A percentile compares a stretch with the other conserved stretches of the same genome.
These are phyloP conservation scores for Diaporthe aspalathi DNA, from an alignment of 2,329 filamentous ascomycete genomes.

Conservation along the genomic window DNA sequence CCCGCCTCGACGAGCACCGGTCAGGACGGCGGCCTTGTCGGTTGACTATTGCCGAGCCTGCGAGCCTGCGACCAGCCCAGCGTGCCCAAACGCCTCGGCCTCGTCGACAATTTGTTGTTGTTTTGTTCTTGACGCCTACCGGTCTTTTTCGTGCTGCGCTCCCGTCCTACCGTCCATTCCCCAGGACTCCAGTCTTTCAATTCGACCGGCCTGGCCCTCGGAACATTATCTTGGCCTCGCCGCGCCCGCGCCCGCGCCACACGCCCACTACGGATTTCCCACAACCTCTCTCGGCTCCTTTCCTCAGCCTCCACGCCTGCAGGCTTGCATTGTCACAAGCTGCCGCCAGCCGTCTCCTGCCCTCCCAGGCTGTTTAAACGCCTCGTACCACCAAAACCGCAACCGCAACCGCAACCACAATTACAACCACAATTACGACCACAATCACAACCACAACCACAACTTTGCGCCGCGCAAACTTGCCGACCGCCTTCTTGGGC, in stretches of 20 bases:
- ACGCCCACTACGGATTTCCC: conserved; percentile 4
- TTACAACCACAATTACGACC: too few relatives aligned
- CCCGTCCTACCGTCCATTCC: background rate
- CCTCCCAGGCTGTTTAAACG: conserved; percentile 1
- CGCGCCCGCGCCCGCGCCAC: conserved; percentile 25
- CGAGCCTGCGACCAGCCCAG: too few relatives aligned
- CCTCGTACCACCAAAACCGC: conserved; percentile 25
- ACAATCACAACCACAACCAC: too few relatives aligned
- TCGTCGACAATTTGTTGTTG: conserved; percentile 17
- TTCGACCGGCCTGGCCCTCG: conserved; percentile 28
- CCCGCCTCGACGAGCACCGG: background rate
- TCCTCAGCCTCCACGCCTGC: conserved; percentile 2
- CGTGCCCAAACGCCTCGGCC: conserved; percentile 22
- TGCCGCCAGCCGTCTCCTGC: conserved; percentile 16
- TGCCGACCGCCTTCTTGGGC: conserved; percentile 3
- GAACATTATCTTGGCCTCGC: conserved; percentile 25
- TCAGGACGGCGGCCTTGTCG: conserved; percentile 13
- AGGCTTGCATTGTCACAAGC: conserved; percentile 17
- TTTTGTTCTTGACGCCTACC: conserved; percentile 3
- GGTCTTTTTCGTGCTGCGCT: background rate
- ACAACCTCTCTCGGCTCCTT: conserved; percentile 26
- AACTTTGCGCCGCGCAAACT: conserved; percentile 4
- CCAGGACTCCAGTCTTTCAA: conserved; percentile 8
- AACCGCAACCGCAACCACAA: too few relatives aligned
- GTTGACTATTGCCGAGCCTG: conserved; percentile 12